Evolutionary conservation across 1,139 yeast genomes (phyloP), one percentile per base, ranked within the genome.

Genomic region (Pneumocystis murina): DNA sequence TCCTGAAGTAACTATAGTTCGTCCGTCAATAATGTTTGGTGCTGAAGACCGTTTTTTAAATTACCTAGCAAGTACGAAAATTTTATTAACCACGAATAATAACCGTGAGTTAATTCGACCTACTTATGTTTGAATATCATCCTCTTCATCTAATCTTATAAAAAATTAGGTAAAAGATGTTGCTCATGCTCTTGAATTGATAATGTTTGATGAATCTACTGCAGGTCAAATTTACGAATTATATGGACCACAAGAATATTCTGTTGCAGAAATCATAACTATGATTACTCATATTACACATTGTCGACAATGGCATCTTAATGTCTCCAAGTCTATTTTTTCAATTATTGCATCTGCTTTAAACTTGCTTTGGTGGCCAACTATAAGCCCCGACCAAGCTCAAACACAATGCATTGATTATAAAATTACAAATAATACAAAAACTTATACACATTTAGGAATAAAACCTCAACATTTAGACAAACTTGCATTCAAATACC

Each of bases 11-110:
- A 88, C 95, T 43, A 87, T 88, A 71, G 94, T 88, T 59, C 84
- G 96, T 75, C 96, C 96, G 14, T 84, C 87, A 28, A 89, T 87
- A 67, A 80, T 87, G 82, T 88, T 76, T 72, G 95, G 95, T 59
- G 79, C 85, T 72, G 87, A 85, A 72, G 92, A 87, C 73, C 78
- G 80, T 68, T 83, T 88, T 72, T 78, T 88, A 71, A 85, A 84
- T 76, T 80, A 80, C 72, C 78, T 87, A 72, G 84, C 81, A 60
- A 73, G 77, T 64, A 68, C 71, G 40, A 78, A 80, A 69, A 79
- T 81, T 71, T 76, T 82, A 77, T 80, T 85, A 78, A 79, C 85
- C 60, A 84, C 88, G 64, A 82, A 86, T 75, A 80, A 80, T 72
- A 82, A 84, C 74, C 81, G 82, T 68, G 85, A 84, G 74, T 80